Conservation (phyloP, 306 rosid species). For the Aeschynomene evenia region DNA sequence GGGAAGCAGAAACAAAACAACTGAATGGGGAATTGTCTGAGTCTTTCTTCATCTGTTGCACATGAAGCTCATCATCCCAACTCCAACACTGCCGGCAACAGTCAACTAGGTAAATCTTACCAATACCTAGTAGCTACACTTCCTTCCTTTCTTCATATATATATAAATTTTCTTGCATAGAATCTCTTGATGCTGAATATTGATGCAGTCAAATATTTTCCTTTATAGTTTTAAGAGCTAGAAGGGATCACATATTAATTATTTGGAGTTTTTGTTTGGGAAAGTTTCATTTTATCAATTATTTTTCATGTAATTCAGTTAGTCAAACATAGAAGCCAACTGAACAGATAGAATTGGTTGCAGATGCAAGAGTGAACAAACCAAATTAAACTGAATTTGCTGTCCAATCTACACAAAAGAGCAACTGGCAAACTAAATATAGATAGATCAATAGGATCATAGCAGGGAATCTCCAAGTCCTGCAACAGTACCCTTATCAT, state of each 20-base stretch:
- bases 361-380: neutral
- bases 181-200: neutral
- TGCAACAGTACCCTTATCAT: neutral
- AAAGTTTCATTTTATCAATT: constrained; percentile 20
- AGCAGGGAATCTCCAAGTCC: neutral
- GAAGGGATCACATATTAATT: neutral
- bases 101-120: constrained; percentile 29
- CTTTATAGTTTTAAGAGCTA: neutral
- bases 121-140: neutral
- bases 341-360: neutral
- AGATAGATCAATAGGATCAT: neutral
- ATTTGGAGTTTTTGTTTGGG: neutral
- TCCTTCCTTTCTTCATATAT: neutral
- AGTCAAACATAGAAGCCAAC: constrained; percentile 11
- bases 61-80: neutral
- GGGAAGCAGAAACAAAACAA: constrained; percentile 9
- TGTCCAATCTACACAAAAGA: neutral
- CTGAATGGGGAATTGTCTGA: constrained; percentile 43
- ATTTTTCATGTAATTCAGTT: neutral
- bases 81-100: constrained; percentile 1
- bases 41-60: constrained; percentile 28
- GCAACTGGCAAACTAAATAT: neutral
- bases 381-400: neutral
- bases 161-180: neutral
- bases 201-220: constrained; percentile 5